Evolutionary conservation across 2,329 filamentous ascomycete genomes (phyloP), one percentile per base, ranked within the genome.

Genomic region (Bipolaris oryzae): DNA sequence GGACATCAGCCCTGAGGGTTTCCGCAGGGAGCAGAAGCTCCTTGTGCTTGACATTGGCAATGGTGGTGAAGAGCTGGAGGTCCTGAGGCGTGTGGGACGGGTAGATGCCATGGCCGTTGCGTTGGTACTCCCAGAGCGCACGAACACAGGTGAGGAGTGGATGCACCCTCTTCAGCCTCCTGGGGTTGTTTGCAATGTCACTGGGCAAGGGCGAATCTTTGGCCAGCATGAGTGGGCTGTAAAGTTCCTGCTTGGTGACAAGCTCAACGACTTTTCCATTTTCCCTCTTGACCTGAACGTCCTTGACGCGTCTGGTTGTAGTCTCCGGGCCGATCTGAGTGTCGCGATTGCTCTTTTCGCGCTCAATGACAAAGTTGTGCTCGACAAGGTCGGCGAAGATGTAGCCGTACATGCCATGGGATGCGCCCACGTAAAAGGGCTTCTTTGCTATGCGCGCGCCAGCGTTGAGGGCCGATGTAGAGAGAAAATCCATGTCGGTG

Each of bases 381-480:
- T 88, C 85, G 66, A 96, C 92, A 20, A 99, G 84, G 75, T 99
- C 95, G 55, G 90, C 90, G 75, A 99, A 99, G 64, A 96, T 90
- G 79, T 91, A 99, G 53, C 95, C 95, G 75, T 96, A 98, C 74
- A 96, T 85, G 46, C 95, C 95, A 73, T 97, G 91, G 2, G 89
- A 86, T 48, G 88, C 89, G 34, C 92, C 90, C 9, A 92, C 92
- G 77, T 99, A 99, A 76, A 97, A 97, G 10, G 92, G 88, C 45
- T 87, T 86, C 61, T 86, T 84, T 58, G 89, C 87, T 35, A 96
- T 79, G 44, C 94, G 89, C 38, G 92, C 93, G 25, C 90, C 89
- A 20, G 91, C 91, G 78, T 98, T 97, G 79, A 98, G 89, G 56
- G 86, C 84, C 62, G 87, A 87, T 60, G 96, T 85, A 0, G 87